These are phyloP conservation scores for Cladosporium colombiae DNA, from an alignment of 2,329 filamentous ascomycete genomes.

Conservation along the genomic window DNA sequence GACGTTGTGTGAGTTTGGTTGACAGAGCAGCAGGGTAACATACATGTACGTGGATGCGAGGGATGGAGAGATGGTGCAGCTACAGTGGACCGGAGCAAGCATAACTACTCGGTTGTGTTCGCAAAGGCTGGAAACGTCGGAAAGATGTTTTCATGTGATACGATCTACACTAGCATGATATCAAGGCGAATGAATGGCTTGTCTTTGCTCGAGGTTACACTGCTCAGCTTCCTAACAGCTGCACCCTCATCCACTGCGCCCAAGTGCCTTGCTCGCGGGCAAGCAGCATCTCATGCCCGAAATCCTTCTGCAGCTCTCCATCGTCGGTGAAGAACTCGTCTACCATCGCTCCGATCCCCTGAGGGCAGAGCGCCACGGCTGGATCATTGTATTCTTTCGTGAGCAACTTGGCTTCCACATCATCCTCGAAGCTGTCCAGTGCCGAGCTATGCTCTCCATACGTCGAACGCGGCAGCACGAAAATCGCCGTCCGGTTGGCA, in stretches of 20 bases:
- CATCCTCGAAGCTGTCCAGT: neutral
- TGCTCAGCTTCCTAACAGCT: neutral
- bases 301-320: conserved; percentile 10
- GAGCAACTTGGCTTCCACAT: neutral
- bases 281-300: conserved; percentile 8
- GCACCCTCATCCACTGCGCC: neutral
- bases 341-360: neutral
- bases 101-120: neutral
- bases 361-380: neutral
- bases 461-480: conserved; percentile 3
- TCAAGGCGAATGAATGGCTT: neutral
- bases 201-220: neutral
- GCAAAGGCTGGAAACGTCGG: neutral
- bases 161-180: neutral
- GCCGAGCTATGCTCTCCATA: neutral
- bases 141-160: neutral
- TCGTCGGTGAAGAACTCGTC: conserved; percentile 2
- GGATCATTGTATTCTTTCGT: neutral
- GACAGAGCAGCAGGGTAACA: neutral
- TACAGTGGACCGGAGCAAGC: neutral
- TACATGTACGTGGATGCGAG: neutral
- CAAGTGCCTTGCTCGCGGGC: neutral
- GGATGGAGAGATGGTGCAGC: neutral
- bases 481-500: neutral
- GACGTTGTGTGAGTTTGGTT: neutral